phyloP scores from a whole-genome alignment of 352 stramenopile species.

The Pythium angustatum region DNA sequence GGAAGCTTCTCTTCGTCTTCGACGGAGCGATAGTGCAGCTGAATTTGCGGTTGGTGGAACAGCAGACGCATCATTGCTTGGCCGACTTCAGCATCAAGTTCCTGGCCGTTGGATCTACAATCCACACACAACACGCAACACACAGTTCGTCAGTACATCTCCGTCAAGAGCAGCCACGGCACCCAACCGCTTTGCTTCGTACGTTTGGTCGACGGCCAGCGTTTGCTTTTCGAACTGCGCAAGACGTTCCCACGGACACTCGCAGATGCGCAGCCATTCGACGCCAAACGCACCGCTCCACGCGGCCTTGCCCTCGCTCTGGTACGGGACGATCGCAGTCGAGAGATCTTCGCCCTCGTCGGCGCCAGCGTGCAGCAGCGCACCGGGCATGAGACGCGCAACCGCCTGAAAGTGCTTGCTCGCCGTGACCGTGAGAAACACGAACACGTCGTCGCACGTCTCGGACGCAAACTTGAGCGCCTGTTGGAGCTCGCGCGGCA shows the following conservation, averaged over 20 bases:
- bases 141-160: too few relatives aligned
- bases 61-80: slow-evolving; percentile 75
- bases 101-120: slow-evolving; percentile 70
- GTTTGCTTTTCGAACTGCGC: slow-evolving; percentile 73
- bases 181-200: too few relatives aligned
- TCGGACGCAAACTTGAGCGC: slow-evolving; percentile 70
- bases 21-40: slow-evolving; percentile 80
- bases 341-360: slow-evolving; percentile 59
- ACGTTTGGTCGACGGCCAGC: slow-evolving; percentile 59
- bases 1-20: slow-evolving; percentile 78
- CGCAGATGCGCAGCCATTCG: slow-evolving; percentile 86
- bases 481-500: slow-evolving; percentile 51
- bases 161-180: too few relatives aligned
- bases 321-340: slow-evolving; percentile 53
- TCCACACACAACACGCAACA: too few relatives aligned
- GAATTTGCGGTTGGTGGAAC: slow-evolving; percentile 82
- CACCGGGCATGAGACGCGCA: slow-evolving; percentile 40
- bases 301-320: slow-evolving; percentile 42
- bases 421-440: slow-evolving; percentile 69
- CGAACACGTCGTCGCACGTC: slow-evolving; percentile 79
- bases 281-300: slow-evolving; percentile 72
- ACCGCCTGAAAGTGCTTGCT: slow-evolving; percentile 86
- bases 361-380: slow-evolving; percentile 38
- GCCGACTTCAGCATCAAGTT: slow-evolving; percentile 64
- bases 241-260: slow-evolving; percentile 85